Evolutionary conservation across 495 filamentous ascomycete species (phyloP).

Genomic region (Corynascus novoguineensis): DNA sequence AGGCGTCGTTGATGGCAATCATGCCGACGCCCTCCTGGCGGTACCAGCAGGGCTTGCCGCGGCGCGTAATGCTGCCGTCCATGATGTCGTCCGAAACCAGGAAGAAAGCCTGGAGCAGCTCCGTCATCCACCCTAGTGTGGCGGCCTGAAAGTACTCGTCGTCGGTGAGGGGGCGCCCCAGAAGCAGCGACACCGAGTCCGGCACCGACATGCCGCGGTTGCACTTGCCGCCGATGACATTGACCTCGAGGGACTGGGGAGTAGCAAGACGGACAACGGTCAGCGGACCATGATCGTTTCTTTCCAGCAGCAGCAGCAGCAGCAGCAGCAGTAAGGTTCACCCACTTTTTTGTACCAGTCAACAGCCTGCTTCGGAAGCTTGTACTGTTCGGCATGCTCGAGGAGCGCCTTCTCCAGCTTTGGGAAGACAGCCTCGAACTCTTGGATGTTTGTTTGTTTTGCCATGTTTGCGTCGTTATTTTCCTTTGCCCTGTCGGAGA

Average conservation of each 20-base stretch:
- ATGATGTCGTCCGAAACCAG: slow-evolving; percentile 98
- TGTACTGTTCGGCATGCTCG: slow-evolving; percentile 68
- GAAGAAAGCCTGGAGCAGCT: slow-evolving; percentile 98
- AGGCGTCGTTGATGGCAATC: slow-evolving; percentile 96
- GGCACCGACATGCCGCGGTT: slow-evolving; percentile 98
- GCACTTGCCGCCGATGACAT: slow-evolving; percentile 90
- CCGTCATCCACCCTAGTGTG: slow-evolving; percentile 91
- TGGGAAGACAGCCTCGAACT: slow-evolving; percentile 87
- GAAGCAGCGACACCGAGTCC: slow-evolving; percentile 77
- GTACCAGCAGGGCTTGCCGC: slow-evolving; percentile 95
- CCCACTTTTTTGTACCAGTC: slow-evolving; percentile 82
- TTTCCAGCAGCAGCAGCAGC: neutral
- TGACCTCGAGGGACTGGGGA: slow-evolving; percentile 67
- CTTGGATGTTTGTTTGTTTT: slow-evolving; percentile 61
- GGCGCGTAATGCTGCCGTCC: slow-evolving; percentile 89
- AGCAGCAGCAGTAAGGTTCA: neutral
- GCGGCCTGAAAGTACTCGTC: slow-evolving; percentile 82
- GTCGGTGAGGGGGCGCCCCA: slow-evolving; percentile 61
- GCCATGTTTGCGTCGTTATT: slow-evolving; percentile 47
- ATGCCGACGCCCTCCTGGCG: slow-evolving; percentile 77
- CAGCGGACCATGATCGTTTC: slow-evolving; percentile 14
- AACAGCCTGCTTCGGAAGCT: slow-evolving; percentile 73
- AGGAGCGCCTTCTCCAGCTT: slow-evolving; percentile 71
- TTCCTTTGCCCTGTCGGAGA: neutral
- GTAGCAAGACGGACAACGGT: slow-evolving; percentile 13